Evolutionary conservation across 1,284 basidiomycete species (phyloP), one percentile per base, ranked within the genome.

Genomic region (Ganoderma leucocontextum): DNA sequence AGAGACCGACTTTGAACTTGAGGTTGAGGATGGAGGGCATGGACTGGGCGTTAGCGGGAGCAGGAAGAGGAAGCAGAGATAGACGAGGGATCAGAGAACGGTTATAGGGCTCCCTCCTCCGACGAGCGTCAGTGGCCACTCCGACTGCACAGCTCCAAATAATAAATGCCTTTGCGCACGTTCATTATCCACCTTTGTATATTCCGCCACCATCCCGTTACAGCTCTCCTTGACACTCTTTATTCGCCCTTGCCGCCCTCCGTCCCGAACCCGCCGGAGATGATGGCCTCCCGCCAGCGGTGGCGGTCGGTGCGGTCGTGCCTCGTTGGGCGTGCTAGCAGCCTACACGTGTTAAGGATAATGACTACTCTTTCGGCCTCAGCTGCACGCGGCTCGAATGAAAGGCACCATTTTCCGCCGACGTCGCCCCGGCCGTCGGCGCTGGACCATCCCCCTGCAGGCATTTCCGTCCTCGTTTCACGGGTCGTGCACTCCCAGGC

Each of bases 11-110:
- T 86, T 93, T 93, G 87, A 93, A 92, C 87, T 93, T 93, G 87
- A 93, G 89, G 81, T 93, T 93, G 84, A 92, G 88, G 82, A 93
- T 93, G 81, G 88, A 88, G 84, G 91, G 91, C 91, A 92, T 92
- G 81, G 76, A 76, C 76, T 70, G 67, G 69, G 72, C 70, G 71
- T 66, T 64, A 66, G 70, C 66, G 62, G 70, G 69, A 65, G 67
- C 65, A 64, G 67, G 68, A 71, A 67, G 70, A 63, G 72, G 71
- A 73, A 73, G 63, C 70, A 75, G 70, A 71, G 74, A 75, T 70
- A 73, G 59, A 62, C 42, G 36, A 47, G 62, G 58, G 69, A 71
- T 68, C 69, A 65, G 58, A 57, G 69, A 63, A 70, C 70, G 67
- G 78, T 76, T 79, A 77, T 76, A 77, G 70, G 73, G 73, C 74